Evolutionary conservation across 176 grass and related monocot genomes (phyloP).

Genomic region (Alopecurus myosuroides): DNA sequence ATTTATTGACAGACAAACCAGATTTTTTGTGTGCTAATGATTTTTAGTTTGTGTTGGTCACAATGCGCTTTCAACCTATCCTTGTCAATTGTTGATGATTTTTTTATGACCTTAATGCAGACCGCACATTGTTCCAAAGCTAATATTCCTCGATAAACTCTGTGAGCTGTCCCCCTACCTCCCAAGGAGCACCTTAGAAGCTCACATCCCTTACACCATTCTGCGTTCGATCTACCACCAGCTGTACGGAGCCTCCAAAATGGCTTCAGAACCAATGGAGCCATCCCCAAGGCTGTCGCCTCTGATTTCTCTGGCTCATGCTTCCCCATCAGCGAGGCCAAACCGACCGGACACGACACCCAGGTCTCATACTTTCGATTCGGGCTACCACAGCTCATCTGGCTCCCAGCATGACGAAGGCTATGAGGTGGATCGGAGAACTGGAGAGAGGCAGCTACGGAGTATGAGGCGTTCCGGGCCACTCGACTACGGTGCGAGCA

Average conservation of each 20-base stretch:
- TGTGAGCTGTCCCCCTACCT: constrained; percentile 84
- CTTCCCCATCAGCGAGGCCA: constrained; percentile 56
- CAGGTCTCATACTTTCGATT: constrained; percentile 48
- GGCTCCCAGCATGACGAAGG: constrained; percentile 51
- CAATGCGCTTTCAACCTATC: not conserved
- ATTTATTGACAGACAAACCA: not conserved
- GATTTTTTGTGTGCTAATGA: not conserved
- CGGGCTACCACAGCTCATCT: constrained; percentile 49
- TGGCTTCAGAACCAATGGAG: constrained; percentile 38
- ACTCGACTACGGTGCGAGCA: constrained; percentile 57
- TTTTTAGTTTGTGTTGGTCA: not conserved
- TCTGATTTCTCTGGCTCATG: constrained; percentile 73
- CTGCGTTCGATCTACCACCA: constrained; percentile 87
- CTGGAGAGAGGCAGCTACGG: constrained; percentile 53
- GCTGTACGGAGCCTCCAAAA: constrained; percentile 54
- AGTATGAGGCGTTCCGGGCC: constrained; percentile 84
- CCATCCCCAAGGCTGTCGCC: constrained; percentile 92
- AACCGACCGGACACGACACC: constrained; percentile 49
- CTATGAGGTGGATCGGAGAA: constrained; percentile 57
- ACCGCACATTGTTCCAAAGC: constrained; percentile 65
- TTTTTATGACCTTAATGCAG: constrained; percentile 38
- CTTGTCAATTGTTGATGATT: not conserved
- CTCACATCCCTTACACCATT: constrained; percentile 90
- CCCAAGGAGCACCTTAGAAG: constrained; percentile 93
- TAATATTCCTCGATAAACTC: constrained; percentile 92